Conservation (phyloP, 1,139 yeast species). For the Scheffersomyces parashehatae region DNA sequence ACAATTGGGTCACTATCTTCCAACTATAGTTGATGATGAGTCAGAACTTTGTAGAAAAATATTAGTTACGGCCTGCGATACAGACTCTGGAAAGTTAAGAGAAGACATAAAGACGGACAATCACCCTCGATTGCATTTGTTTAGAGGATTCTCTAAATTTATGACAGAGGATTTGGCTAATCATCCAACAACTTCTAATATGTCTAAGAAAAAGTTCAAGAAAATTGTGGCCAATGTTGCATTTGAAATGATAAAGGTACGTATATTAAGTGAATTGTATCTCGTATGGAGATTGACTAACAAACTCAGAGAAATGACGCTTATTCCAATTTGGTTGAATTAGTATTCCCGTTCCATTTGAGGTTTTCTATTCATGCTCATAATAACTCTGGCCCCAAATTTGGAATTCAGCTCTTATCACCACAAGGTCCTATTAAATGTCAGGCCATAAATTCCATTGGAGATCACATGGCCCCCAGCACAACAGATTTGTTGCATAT, state of each 20-base stretch:
- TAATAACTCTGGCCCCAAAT: constrained; percentile 57
- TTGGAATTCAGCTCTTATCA: constrained; percentile 52
- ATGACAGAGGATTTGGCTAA: constrained; percentile 57
- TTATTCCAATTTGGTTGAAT: constrained; percentile 60
- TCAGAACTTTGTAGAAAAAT: constrained; percentile 42
- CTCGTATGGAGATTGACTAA: constrained; percentile 9
- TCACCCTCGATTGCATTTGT: constrained; percentile 54
- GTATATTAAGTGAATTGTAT: constrained; percentile 3
- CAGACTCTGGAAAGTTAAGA: constrained; percentile 37
- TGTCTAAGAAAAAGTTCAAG: constrained; percentile 51
- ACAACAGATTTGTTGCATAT: constrained; percentile 54
- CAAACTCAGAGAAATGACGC: constrained; percentile 53
- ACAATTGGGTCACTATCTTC: constrained; percentile 31
- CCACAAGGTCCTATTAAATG: constrained; percentile 32
- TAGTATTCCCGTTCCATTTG: constrained; percentile 58
- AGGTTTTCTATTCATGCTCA: constrained; percentile 65
- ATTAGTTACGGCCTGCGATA: constrained; percentile 40
- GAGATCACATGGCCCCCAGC: constrained; percentile 27
- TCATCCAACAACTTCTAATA: constrained; percentile 35
- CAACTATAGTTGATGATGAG: constrained; percentile 32
- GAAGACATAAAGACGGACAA: constrained; percentile 36
- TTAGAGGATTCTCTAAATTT: constrained; percentile 58
- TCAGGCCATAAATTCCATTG: constrained; percentile 32
- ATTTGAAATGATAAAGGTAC: constrained; percentile 57
- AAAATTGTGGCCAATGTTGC: constrained; percentile 55